phyloP scores from a whole-genome alignment of 768 basidiomycete species.

The Calocybe cyanea region DNA sequence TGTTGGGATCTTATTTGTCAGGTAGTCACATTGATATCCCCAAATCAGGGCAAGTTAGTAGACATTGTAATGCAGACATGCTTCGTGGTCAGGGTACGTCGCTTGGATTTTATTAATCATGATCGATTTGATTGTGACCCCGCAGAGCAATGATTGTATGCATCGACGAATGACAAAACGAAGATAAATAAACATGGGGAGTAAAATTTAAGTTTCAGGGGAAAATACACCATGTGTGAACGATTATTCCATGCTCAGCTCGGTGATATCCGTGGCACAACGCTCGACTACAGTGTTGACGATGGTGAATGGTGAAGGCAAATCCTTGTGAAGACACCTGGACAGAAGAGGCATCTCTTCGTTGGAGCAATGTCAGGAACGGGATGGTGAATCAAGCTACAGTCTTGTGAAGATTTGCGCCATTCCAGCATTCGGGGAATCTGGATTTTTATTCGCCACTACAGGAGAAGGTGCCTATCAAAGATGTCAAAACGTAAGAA shows the following conservation, averaged over 20 bases:
- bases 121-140: background rate
- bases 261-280: constrained; percentile 20
- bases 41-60: constrained; percentile 2
- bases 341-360: background rate
- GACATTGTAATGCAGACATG: background rate
- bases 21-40: background rate
- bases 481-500: constrained; percentile 16
- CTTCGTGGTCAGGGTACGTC: background rate
- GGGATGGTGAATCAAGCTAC: constrained; percentile 1
- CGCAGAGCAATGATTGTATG: background rate
- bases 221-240: constrained; percentile 19
- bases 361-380: constrained; percentile 8
- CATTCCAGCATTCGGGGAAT: constrained; percentile 3
- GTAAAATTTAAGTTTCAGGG: constrained; percentile 11
- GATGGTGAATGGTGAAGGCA: background rate
- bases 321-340: background rate
- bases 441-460: constrained; percentile 9
- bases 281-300: background rate
- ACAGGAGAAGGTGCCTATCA: constrained; percentile 18
- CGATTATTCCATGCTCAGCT: constrained; percentile 24
- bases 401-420: constrained; percentile 17
- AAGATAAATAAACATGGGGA: background rate
- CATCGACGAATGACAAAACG: background rate
- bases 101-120: background rate
- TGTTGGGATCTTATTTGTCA: constrained; percentile 7